Conservation (phyloP, 106 monocot genomes). For the Vanilla planifolia region DNA sequence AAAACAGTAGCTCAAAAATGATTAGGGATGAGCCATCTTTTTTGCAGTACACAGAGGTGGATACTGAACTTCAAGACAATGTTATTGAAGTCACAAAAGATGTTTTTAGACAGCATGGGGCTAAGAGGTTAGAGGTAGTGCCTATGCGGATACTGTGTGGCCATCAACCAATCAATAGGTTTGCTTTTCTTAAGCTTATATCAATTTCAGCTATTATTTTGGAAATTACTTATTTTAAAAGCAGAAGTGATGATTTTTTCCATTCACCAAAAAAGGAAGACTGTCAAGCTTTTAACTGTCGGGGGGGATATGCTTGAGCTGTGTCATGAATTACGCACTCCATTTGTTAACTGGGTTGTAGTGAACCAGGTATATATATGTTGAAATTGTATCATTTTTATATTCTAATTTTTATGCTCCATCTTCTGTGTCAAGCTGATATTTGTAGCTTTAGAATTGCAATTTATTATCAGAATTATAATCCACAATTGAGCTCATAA, state of each 20-base stretch:
- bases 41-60: conserved; percentile 27
- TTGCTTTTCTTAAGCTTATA: neutral
- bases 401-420: conserved; percentile 6
- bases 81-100: conserved; percentile 63
- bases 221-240: neutral
- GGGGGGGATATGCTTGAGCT: conserved; percentile 95
- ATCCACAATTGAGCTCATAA: too few species aligned
- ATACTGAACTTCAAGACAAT: conserved; percentile 58
- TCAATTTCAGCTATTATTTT: neutral
- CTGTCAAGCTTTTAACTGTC: conserved; percentile 66
- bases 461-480: neutral
- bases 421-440: neutral
- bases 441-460: neutral
- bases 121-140: conserved; percentile 65
- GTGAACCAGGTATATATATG: conserved; percentile 52
- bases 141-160: conserved; percentile 60
- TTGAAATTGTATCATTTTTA: neutral
- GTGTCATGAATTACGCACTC: conserved; percentile 75
- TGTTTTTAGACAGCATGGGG: conserved; percentile 76
- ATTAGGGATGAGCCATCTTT: conserved; percentile 32
- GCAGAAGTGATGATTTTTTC: conserved; percentile 10
- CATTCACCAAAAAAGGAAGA: conserved; percentile 30
- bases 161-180: conserved; percentile 51
- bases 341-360: conserved; percentile 72
- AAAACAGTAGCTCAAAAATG: conserved; percentile 27